Percentiles rank a stretch among this genome's conserved stretches.
Conservation (phyloP, 192 early-diverging fungal genomes). For the Entomortierella parvispora region DNA sequence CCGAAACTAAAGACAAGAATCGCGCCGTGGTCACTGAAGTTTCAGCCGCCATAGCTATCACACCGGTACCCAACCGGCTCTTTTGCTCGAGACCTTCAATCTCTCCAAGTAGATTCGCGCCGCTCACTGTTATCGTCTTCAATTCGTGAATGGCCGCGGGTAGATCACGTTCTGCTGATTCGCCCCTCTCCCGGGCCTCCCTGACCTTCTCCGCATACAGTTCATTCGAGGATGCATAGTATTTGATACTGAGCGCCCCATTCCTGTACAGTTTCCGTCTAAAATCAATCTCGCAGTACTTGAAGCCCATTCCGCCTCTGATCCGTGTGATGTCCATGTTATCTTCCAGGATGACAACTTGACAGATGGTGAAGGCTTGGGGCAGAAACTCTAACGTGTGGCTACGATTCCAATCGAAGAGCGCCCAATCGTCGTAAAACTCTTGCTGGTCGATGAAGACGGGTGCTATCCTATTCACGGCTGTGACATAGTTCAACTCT, state of each 20-base stretch:
- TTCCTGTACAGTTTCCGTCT: not conserved
- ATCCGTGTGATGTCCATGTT: not conserved
- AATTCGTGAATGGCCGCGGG: not conserved
- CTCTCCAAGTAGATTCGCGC: not conserved
- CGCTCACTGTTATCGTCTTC: not conserved
- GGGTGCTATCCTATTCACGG: not conserved
- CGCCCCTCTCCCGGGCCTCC: not conserved
- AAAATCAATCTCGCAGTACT: slow-evolving; percentile 4
- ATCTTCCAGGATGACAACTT: not conserved
- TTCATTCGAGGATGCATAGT: not conserved
- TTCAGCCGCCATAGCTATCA: not conserved
- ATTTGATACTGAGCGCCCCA: slow-evolving; percentile 1
- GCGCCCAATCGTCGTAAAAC: not conserved
- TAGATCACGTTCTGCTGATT: not conserved
- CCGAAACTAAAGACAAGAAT: not conserved
- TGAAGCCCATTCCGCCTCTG: not conserved
- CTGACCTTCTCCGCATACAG: not conserved
- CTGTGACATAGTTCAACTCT: not conserved
- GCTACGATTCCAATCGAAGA: not conserved
- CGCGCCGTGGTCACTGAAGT: not conserved
- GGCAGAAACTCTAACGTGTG: not conserved
- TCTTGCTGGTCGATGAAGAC: not conserved
- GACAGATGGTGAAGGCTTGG: not conserved
- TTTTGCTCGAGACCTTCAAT: not conserved
- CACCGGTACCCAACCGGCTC: not conserved